Base-by-base conservation (phyloP, 441 rosid species). In the Croton laevigatus region DNA sequence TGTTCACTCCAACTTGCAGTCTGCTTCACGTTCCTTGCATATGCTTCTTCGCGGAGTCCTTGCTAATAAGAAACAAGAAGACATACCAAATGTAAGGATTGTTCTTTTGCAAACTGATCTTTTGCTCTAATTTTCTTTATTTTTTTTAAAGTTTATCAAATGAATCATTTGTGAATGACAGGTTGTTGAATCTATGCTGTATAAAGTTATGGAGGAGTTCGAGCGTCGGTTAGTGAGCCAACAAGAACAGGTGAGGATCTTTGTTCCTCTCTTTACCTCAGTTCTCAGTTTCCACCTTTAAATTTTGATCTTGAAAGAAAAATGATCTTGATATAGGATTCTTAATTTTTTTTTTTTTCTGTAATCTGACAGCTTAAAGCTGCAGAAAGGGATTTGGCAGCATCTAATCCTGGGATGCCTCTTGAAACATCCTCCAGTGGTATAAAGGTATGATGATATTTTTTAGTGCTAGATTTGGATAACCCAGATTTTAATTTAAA, bases 111-210 rank as follows among this genome's bases (percentile, higher is more conserved):
- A 8, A 23, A 5, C 11, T 14, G 11, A 9, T n/a, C 20, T 44
- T 16, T 22, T 66, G 60, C 19, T 57, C 59, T 69, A 45, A 53
- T 75, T 88, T 66, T n/a, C n/a, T n/a, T 81, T 14, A 1, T 9
- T 13, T 65, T 16, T 14, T 46, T 8, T 23, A 14, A n/a, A n/a
- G 13, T 23, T 51, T 34, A 66, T 12, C 27, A n/a, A 38, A 44
- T 17, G n/a, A 67, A 61, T 19, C 10, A n/a, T 76, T 65, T 68
- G 13, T 27, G 52, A 37, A 19, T 58, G 49, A 74, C 86, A 94
- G 99, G 74, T 91, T 76, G 94, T 94, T 73, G 99, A 93, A 82
- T 85, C 97, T 34, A 85, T 95, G 76, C 84, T 95, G 67, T 89
- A 85, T 73, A 91, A 88, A 81, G 85, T 95, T 55, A 85, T 78